Conservation (phyloP, 108 stramenopile species). For the Asterionellopsis glacialis region DNA sequence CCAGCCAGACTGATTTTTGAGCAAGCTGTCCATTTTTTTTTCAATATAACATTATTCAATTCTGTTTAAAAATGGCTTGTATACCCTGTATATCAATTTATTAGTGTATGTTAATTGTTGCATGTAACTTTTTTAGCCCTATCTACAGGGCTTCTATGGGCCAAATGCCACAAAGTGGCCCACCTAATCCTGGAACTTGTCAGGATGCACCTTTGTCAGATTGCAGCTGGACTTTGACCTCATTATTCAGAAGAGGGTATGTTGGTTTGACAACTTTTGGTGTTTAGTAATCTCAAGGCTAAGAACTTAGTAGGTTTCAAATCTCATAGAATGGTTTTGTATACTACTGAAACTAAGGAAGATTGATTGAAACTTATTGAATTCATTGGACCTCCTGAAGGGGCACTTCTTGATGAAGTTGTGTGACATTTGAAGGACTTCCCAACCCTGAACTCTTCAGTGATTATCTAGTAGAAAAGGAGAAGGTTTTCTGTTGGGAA, state of each 20-base stretch:
- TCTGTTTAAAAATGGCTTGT: too few relatives aligned
- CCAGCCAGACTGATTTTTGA: too few relatives aligned
- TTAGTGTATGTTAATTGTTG: too few relatives aligned
- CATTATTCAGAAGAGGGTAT: slow-evolving; percentile 89
- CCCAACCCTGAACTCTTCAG: slow-evolving; percentile 66
- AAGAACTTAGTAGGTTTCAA: slow-evolving; percentile 94
- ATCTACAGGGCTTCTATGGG: too few relatives aligned
- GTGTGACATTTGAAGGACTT: slow-evolving; percentile 88
- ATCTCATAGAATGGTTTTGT: slow-evolving; percentile 97
- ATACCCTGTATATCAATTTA: too few relatives aligned
- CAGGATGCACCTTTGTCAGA: too few relatives aligned
- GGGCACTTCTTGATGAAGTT: slow-evolving; percentile 86
- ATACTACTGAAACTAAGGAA: slow-evolving; percentile 68
- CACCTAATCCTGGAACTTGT: too few relatives aligned
- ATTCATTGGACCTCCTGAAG: slow-evolving; percentile 92
- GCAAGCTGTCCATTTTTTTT: too few relatives aligned
- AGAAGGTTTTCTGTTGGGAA: slow-evolving; percentile 98
- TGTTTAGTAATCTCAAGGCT: slow-evolving; percentile 96
- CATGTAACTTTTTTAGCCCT: too few relatives aligned
- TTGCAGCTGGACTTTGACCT: slow-evolving; percentile 85
- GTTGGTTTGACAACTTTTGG: slow-evolving; percentile 87
- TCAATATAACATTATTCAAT: too few relatives aligned
- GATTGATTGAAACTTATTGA: slow-evolving; percentile 79
- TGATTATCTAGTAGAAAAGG: slow-evolving; percentile 91
- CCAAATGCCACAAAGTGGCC: too few relatives aligned